These are phyloP conservation scores for Friedmanniomyces simplex DNA, from an alignment of 495 filamentous ascomycete genomes.

Conservation along the genomic window DNA sequence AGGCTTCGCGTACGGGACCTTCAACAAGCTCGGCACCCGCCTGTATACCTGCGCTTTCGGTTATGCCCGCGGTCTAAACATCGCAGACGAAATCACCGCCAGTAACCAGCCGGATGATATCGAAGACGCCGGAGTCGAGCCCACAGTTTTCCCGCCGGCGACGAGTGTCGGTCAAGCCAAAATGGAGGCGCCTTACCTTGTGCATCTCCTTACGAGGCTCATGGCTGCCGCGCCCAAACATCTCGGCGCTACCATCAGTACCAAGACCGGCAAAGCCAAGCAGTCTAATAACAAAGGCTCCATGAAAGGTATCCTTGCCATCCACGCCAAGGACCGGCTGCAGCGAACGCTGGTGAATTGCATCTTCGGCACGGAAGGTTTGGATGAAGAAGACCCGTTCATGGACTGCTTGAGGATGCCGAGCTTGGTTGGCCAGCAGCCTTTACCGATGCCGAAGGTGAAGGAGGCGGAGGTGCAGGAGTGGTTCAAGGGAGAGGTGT, in stretches of 20 bases:
- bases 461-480: slow-evolving; percentile 25
- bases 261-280: slow-evolving; percentile 1
- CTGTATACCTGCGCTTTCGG: slow-evolving; percentile 25
- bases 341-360: slow-evolving; percentile 30
- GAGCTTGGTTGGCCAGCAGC: not conserved
- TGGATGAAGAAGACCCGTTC: slow-evolving; percentile 12
- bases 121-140: not conserved
- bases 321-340: slow-evolving; percentile 25
- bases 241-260: slow-evolving; percentile 11
- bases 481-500: slow-evolving; percentile 30
- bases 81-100: slow-evolving; percentile 22
- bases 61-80: slow-evolving; percentile 14
- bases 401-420: slow-evolving; percentile 29
- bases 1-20: slow-evolving; percentile 26
- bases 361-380: slow-evolving; percentile 23
- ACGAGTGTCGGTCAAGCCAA: slow-evolving; percentile 10
- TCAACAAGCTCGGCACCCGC: slow-evolving; percentile 23
- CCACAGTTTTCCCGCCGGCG: not conserved
- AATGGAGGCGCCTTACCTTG: slow-evolving; percentile 24
- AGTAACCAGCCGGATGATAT: not conserved
- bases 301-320: slow-evolving; percentile 17
- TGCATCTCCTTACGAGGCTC: slow-evolving; percentile 24
- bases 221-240: slow-evolving; percentile 26
- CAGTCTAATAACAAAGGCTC: slow-evolving; percentile 1
- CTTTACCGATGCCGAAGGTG: slow-evolving; percentile 17